phyloP scores from a whole-genome alignment of 768 basidiomycete genomes.

The Russula ochroleuca region DNA sequence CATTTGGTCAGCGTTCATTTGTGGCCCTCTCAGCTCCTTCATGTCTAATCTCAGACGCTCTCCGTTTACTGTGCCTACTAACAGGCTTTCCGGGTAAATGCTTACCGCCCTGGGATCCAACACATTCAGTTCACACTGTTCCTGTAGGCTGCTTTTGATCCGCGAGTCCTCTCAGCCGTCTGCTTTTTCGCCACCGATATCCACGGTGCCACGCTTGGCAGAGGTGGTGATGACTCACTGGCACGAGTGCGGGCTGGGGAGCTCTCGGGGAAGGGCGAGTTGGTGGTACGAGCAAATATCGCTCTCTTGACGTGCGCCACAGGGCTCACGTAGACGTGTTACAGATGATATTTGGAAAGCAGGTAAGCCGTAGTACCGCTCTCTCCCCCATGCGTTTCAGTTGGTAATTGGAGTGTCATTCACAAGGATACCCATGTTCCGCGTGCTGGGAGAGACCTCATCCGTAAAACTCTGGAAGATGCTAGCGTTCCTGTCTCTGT shows the following conservation, averaged over 20 bases:
- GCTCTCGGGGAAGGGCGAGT: conserved; percentile 71
- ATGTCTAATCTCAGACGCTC: conserved; percentile 33
- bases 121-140: background rate
- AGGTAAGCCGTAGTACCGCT: conserved; percentile 43
- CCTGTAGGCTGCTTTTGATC: conserved; percentile 79
- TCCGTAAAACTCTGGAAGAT: conserved; percentile 79
- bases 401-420: background rate
- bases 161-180: conserved; percentile 74
- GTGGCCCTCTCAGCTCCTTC: conserved; percentile 14
- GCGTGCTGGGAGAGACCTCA: conserved; percentile 77
- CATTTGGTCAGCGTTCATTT: conserved; percentile 56
- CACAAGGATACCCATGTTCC: conserved; percentile 88
- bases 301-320: background rate
- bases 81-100: conserved; percentile 50
- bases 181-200: conserved; percentile 97
- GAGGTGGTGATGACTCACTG: conserved; percentile 73
- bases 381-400: background rate
- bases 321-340: background rate
- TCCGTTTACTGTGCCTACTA: too few relatives aligned
- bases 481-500: conserved; percentile 69
- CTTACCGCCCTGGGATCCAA: background rate
- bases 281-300: conserved; percentile 54
- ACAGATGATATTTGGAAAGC: conserved; percentile 94
- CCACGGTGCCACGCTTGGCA: conserved; percentile 81
- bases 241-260: conserved; percentile 68